A percentile compares a stretch with the other conserved stretches of the same genome.
Conservation (phyloP, 148 eudicot genomes). For the Rhododendron ovatum region DNA sequence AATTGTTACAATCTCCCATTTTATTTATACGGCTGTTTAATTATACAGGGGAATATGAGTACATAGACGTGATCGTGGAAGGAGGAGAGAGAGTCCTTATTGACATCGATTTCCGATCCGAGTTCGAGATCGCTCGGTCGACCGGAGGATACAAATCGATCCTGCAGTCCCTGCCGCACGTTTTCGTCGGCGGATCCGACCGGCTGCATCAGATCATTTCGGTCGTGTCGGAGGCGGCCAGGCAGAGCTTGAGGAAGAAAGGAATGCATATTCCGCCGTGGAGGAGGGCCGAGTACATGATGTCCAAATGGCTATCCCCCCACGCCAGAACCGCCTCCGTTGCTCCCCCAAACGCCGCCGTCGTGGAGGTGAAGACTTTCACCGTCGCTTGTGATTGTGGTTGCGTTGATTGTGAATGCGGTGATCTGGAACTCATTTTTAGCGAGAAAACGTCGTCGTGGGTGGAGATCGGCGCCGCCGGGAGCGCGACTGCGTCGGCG, state of each 20-base stretch:
- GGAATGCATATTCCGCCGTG: slow-evolving; percentile 66
- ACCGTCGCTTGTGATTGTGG: too few species aligned
- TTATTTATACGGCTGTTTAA: not conserved
- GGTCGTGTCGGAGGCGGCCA: slow-evolving; percentile 42
- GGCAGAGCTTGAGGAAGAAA: slow-evolving; percentile 48
- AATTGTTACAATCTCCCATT: not conserved
- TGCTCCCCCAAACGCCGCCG: not conserved
- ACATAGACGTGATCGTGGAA: slow-evolving; percentile 33
- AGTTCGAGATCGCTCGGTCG: slow-evolving; percentile 57
- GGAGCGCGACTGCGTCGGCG: not conserved
- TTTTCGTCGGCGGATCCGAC: slow-evolving; percentile 50
- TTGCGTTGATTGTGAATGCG: not conserved
- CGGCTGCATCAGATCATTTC: slow-evolving; percentile 40
- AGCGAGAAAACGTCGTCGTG: not conserved
- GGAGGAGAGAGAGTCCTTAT: slow-evolving; percentile 35
- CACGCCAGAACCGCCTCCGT: slow-evolving; percentile 19
- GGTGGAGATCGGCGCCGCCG: not conserved
- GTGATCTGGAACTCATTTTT: slow-evolving; percentile 39
- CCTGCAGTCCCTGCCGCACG: slow-evolving; percentile 43
- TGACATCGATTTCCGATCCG: slow-evolving; percentile 59
- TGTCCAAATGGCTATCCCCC: slow-evolving; percentile 56
- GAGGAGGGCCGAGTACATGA: slow-evolving; percentile 54
- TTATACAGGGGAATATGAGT: slow-evolving; percentile 36
- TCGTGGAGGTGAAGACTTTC: not conserved
- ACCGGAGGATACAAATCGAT: slow-evolving; percentile 41